phyloP scores from a whole-genome alignment of 2,329 filamentous ascomycete genomes.

The Fusarium dimerum region DNA sequence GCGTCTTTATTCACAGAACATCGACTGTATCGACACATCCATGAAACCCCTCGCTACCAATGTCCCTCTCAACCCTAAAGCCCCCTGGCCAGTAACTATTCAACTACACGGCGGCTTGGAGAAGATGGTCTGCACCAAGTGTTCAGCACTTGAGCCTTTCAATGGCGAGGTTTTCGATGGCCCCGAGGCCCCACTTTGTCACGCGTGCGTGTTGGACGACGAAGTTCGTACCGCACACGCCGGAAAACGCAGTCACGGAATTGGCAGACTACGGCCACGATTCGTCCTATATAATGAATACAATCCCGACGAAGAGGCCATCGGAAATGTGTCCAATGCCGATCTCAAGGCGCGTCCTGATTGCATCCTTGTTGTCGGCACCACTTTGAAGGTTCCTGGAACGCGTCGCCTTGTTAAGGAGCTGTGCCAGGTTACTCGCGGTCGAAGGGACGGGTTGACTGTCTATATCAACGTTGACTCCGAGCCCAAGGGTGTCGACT shows the following conservation, averaged over 20 bases:
- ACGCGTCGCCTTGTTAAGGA: constrained; percentile 88
- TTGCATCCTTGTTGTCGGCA: constrained; percentile 91
- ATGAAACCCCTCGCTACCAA: constrained; percentile 77
- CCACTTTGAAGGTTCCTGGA: constrained; percentile 91
- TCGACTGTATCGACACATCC: constrained; percentile 89
- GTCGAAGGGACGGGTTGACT: constrained; percentile 79
- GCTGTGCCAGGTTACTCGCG: constrained; percentile 83
- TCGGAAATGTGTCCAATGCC: constrained; percentile 84
- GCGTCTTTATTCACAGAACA: constrained; percentile 94
- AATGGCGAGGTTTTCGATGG: constrained; percentile 80
- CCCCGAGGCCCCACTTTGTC: constrained; percentile 79
- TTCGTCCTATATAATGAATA: constrained; percentile 98
- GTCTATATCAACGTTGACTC: constrained; percentile 94
- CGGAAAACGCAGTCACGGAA: constrained; percentile 89
- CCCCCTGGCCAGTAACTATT: constrained; percentile 89
- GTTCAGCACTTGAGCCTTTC: constrained; percentile 74
- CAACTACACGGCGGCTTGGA: constrained; percentile 92
- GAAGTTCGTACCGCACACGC: constrained; percentile 71
- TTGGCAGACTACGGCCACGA: constrained; percentile 84
- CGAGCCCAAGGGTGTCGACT: constrained; percentile 77
- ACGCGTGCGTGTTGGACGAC: constrained; percentile 73
- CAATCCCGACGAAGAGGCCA: constrained; percentile 95
- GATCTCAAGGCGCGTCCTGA: constrained; percentile 86
- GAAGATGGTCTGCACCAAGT: constrained; percentile 98
- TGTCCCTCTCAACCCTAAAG: constrained; percentile 79